phyloP scores from a whole-genome alignment of 352 stramenopile genomes.

The Phytophthora agathidicida region DNA sequence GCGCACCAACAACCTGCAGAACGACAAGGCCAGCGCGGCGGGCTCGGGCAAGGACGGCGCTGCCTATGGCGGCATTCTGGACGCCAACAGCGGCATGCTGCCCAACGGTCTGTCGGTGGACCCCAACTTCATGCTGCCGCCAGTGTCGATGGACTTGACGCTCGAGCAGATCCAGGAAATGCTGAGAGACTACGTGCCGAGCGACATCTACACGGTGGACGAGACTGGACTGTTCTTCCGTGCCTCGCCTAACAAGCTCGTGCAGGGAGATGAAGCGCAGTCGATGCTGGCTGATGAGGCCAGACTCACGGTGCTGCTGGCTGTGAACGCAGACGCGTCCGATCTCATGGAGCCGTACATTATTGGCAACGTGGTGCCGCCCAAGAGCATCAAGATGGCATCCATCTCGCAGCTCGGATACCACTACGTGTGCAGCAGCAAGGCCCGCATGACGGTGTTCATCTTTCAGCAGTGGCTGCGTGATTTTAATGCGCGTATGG shows the following conservation, averaged over 20 bases:
- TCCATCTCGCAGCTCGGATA: constrained; percentile 84
- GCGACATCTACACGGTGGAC: constrained; percentile 88
- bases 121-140: constrained; percentile 79
- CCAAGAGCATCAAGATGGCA: constrained; percentile 82
- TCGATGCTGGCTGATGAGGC: constrained; percentile 75
- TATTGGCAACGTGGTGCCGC: constrained; percentile 73
- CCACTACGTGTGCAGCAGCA: constrained; percentile 87
- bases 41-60: constrained; percentile 26
- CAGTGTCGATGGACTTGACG: constrained; percentile 81
- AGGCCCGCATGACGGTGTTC: constrained; percentile 87
- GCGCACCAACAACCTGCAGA: constrained; percentile 46
- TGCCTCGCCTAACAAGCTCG: constrained; percentile 84
- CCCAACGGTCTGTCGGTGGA: constrained; percentile 55
- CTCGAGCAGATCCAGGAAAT: constrained; percentile 88
- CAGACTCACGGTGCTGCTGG: constrained; percentile 76
- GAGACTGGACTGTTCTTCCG: constrained; percentile 88
- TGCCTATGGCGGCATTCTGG: constrained; percentile 46
- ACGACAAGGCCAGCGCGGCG: constrained; percentile 36
- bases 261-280: constrained; percentile 83
- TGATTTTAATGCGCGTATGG: constrained; percentile 88
- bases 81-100: constrained; percentile 57
- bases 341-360: constrained; percentile 90
- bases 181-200: constrained; percentile 80
- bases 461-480: constrained; percentile 91
- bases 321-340: constrained; percentile 72